Evolutionary conservation across 2,329 filamentous ascomycete species (phyloP).

Genomic region (Nothophaeocryptopus gaeumannii): DNA sequence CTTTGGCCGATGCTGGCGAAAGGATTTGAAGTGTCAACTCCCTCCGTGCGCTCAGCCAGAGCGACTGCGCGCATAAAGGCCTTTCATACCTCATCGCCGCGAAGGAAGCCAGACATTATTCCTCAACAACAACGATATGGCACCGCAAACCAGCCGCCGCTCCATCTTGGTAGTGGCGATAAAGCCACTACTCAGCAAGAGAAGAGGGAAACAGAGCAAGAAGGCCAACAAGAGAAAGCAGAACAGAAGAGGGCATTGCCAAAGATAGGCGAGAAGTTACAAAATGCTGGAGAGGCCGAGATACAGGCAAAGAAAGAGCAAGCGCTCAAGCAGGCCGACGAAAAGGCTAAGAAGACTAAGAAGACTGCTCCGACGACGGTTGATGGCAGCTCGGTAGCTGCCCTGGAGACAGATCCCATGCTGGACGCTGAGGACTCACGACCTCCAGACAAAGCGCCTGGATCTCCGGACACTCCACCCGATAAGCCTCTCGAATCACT

Average conservation of each 20-base stretch:
- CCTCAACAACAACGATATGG: constrained; percentile 44
- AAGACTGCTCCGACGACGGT: constrained; percentile 20
- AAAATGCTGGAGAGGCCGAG: constrained; percentile 30
- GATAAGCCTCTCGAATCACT: constrained; percentile 29
- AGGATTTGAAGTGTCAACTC: constrained; percentile 28
- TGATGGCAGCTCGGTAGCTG: constrained; percentile 11
- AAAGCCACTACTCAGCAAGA: constrained; percentile 25
- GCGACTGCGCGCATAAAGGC: constrained; percentile 29
- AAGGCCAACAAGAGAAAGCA: constrained; percentile 8
- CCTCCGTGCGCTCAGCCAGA: constrained; percentile 24
- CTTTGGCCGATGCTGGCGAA: constrained; percentile 48
- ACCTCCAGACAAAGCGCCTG: constrained; percentile 10
- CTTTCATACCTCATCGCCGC: constrained; percentile 34
- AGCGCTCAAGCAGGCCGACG: background rate
- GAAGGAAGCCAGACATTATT: constrained; percentile 30
- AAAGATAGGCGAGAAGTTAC: constrained; percentile 33
- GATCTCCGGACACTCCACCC: constrained; percentile 14
- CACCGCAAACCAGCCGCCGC: constrained; percentile 46
- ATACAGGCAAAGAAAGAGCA: constrained; percentile 19
- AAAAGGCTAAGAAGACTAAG: constrained; percentile 10
- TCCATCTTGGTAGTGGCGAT: constrained; percentile 34
- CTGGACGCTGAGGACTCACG: constrained; percentile 20
- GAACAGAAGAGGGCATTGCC: constrained; percentile 23
- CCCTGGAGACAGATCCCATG: constrained; percentile 23
- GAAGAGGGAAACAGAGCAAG: constrained; percentile 6